phyloP scores from a whole-genome alignment of 106 monocot species.

The Narthecium ossifragum region DNA sequence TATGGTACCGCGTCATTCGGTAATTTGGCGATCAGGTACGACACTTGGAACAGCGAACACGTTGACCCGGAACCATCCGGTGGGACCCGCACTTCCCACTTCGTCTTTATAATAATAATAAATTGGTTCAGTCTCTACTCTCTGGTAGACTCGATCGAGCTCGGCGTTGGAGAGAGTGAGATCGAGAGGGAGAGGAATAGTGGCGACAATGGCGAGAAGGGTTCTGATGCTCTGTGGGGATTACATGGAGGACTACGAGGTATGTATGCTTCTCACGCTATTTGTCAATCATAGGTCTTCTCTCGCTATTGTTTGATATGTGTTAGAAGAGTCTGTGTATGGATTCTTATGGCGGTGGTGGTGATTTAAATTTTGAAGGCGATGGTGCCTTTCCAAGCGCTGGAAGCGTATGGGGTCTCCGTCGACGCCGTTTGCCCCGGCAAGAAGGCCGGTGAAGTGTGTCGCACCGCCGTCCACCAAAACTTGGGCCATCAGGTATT shows the following conservation, averaged over 20 bases:
- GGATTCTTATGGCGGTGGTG: not conserved
- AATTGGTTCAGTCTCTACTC: no score
- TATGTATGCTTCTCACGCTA: not conserved
- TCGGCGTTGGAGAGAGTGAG: no score
- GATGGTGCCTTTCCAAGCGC: conserved; percentile 82
- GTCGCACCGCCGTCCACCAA: conserved; percentile 77
- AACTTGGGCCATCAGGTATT: conserved; percentile 54
- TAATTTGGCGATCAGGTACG: no score
- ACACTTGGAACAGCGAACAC: no score
- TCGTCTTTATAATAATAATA: no score
- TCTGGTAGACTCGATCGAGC: no score
- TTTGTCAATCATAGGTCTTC: not conserved
- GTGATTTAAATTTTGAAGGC: conserved; percentile 19
- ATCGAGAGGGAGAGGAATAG: not conserved
- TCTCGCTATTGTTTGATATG: not conserved
- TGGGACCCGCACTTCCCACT: no score
- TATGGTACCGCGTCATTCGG: no score
- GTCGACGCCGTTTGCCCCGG: conserved; percentile 86
- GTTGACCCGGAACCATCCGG: no score
- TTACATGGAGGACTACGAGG: conserved; percentile 71
- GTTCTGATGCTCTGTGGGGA: conserved; percentile 64
- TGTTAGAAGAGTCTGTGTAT: not conserved
- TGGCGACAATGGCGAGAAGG: conserved; percentile 32
- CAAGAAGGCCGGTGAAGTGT: conserved; percentile 67
- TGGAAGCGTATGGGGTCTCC: conserved; percentile 73